These are phyloP conservation scores for Helotiales sp. DNA, from an alignment of 2,329 filamentous ascomycete genomes.

Conservation along the genomic window DNA sequence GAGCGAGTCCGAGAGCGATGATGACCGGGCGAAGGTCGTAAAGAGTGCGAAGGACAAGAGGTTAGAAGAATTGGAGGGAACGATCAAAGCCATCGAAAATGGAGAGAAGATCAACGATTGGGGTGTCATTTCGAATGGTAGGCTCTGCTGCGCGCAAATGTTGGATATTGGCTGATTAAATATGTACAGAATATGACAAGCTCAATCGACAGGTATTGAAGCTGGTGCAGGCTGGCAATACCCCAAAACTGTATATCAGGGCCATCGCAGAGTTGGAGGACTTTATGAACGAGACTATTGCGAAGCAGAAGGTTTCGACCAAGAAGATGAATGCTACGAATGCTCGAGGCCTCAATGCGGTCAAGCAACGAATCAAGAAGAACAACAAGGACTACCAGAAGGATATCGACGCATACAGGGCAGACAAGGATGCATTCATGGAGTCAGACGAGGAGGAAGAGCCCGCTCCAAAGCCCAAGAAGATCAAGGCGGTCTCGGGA, in stretches of 20 bases:
- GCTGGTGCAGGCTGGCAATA: constrained; percentile 72
- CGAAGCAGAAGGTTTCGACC: constrained; percentile 91
- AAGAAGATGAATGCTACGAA: constrained; percentile 99
- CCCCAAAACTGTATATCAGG: constrained; percentile 91
- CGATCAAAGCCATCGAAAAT: constrained; percentile 90
- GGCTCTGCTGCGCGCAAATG: constrained; percentile 31
- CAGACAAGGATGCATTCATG: constrained; percentile 85
- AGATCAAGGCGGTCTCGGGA: constrained; percentile 48
- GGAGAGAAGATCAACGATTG: constrained; percentile 97
- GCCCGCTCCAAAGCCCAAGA: constrained; percentile 52
- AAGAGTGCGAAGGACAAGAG: constrained; percentile 99
- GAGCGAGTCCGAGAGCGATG: constrained; percentile 80
- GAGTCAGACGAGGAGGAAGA: constrained; percentile 78
- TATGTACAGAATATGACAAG: constrained; percentile 80
- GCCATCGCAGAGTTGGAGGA: constrained; percentile 92
- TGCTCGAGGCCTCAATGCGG: constrained; percentile 89
- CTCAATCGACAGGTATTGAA: constrained; percentile 84
- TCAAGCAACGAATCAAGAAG: constrained; percentile 98
- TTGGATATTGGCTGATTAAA: constrained; percentile 18
- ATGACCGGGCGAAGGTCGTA: constrained; percentile 81
- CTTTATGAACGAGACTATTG: constrained; percentile 86
- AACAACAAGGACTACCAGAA: constrained; percentile 92
- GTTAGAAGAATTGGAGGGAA: constrained; percentile 87
- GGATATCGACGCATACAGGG: constrained; percentile 84
- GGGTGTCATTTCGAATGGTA: constrained; percentile 88